phyloP scores from a whole-genome alignment of 441 rosid species.

The Mallotus repandus region DNA sequence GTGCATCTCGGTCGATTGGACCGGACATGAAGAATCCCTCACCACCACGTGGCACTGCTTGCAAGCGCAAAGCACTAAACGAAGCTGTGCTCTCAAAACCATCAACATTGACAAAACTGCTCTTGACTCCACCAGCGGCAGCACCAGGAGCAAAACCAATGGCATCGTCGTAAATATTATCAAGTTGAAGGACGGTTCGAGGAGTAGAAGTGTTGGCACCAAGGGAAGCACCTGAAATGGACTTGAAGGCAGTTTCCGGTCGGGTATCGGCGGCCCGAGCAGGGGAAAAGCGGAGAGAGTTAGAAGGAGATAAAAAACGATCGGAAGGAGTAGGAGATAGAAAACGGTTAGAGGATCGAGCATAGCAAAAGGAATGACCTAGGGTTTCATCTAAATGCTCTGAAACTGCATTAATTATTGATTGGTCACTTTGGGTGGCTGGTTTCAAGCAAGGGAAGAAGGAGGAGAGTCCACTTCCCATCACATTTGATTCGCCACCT shows the following conservation, averaged over 20 bases:
- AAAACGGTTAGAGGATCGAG: slow-evolving; percentile 79
- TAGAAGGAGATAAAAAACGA: slow-evolving; percentile 82
- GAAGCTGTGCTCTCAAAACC: slow-evolving; percentile 93
- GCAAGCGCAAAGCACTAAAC: slow-evolving; percentile 82
- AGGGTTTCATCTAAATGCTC: slow-evolving; percentile 87
- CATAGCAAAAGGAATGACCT: slow-evolving; percentile 90
- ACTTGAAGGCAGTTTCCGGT: slow-evolving; percentile 45
- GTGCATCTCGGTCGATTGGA: slow-evolving; percentile 71
- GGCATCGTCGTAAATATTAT: slow-evolving; percentile 77
- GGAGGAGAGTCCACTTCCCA: slow-evolving; percentile 92
- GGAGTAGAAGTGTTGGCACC: slow-evolving; percentile 88
- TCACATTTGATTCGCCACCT: slow-evolving; percentile 67
- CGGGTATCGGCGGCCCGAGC: slow-evolving; percentile 39
- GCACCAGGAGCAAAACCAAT: slow-evolving; percentile 29
- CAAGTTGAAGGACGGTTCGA: slow-evolving; percentile 74
- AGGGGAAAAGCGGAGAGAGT: slow-evolving; percentile 83
- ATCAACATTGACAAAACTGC: slow-evolving; percentile 52
- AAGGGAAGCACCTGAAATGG: slow-evolving; percentile 92
- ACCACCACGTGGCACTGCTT: slow-evolving; percentile 73
- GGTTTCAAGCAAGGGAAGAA: slow-evolving; percentile 64
- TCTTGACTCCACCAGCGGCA: slow-evolving; percentile 43
- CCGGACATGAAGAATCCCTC: slow-evolving; percentile 77
- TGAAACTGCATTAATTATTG: slow-evolving; percentile 1
- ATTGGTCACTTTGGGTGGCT: slow-evolving; percentile 20
- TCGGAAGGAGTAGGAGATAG: slow-evolving; percentile 71